phyloP scores from a whole-genome alignment of 306 rosid genomes.

The Castanea mollissima region DNA sequence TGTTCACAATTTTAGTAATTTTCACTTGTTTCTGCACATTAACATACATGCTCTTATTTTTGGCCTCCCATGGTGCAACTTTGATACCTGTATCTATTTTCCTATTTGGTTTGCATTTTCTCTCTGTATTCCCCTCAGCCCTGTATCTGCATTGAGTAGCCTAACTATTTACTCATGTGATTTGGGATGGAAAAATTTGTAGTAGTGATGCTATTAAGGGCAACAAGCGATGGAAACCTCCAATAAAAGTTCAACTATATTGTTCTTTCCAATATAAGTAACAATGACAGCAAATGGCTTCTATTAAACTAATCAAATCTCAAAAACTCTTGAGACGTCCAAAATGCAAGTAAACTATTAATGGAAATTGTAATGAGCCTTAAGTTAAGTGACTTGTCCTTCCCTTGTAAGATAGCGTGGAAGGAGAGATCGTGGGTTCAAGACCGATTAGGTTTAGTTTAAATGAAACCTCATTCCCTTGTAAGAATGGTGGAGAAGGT shows the following conservation, averaged over 20 bases:
- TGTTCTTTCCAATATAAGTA: neutral
- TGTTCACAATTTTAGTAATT: neutral
- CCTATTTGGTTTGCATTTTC: neutral
- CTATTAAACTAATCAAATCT: neutral
- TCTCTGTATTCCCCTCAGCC: neutral
- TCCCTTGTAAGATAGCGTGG: too few relatives aligned
- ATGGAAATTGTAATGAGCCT: too few relatives aligned
- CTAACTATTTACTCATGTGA: neutral
- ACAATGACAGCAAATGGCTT: neutral
- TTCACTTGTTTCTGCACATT: neutral
- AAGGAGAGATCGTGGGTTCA: too few relatives aligned
- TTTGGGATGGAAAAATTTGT: neutral
- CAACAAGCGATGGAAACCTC: neutral
- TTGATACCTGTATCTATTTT: neutral
- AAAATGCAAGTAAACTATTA: too few relatives aligned
- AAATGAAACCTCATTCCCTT: too few relatives aligned
- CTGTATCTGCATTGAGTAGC: neutral
- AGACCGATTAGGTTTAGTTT: too few relatives aligned
- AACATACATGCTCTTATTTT: neutral
- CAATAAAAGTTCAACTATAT: neutral
- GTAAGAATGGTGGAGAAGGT: too few relatives aligned
- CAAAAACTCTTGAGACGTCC: too few relatives aligned
- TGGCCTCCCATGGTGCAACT: neutral
- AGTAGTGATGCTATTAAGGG: neutral
- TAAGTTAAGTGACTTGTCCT: too few relatives aligned